Conservation (phyloP, 2,329 filamentous ascomycete species). For the Penicillium hesseltinei region DNA sequence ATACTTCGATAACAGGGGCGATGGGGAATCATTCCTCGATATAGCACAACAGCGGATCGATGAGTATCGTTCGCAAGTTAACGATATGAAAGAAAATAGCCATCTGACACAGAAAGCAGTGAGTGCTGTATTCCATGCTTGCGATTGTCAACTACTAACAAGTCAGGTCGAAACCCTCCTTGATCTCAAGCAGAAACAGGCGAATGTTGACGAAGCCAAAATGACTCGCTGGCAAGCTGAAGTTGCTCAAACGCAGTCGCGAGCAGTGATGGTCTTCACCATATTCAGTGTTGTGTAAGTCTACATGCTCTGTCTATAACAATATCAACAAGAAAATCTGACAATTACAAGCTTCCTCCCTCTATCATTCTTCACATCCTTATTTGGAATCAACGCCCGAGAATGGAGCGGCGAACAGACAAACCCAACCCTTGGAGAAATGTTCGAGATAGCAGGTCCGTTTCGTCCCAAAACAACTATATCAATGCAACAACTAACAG, state of each 20-base stretch:
- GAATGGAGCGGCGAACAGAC: constrained; percentile 55
- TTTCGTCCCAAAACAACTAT: not conserved
- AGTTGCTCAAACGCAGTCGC: constrained; percentile 60
- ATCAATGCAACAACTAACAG: not conserved
- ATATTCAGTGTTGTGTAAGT: constrained; percentile 62
- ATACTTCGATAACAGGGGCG: constrained; percentile 35
- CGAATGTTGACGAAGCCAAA: constrained; percentile 64
- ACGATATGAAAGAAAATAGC: constrained; percentile 60
- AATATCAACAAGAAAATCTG: not conserved
- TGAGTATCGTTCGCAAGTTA: constrained; percentile 55
- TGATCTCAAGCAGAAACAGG: constrained; percentile 66
- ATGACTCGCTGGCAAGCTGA: constrained; percentile 63
- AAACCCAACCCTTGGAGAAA: constrained; percentile 36
- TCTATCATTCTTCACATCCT: constrained; percentile 62
- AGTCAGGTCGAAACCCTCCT: constrained; percentile 61
- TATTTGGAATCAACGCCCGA: constrained; percentile 64
- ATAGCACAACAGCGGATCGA: constrained; percentile 54
- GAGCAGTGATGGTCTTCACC: constrained; percentile 57
- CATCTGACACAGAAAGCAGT: constrained; percentile 58
- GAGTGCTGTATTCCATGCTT: constrained; percentile 17
- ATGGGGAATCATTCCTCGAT: constrained; percentile 52
- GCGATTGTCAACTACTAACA: not conserved
- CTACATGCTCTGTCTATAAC: not conserved
- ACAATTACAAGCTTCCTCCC: constrained; percentile 51
- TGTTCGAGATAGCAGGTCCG: constrained; percentile 33